A percentile compares a stretch with the other conserved stretches of the same genome.
phyloP scores from a whole-genome alignment of 2,329 filamentous ascomycete species.

The Orbilia blumenaviensis region DNA sequence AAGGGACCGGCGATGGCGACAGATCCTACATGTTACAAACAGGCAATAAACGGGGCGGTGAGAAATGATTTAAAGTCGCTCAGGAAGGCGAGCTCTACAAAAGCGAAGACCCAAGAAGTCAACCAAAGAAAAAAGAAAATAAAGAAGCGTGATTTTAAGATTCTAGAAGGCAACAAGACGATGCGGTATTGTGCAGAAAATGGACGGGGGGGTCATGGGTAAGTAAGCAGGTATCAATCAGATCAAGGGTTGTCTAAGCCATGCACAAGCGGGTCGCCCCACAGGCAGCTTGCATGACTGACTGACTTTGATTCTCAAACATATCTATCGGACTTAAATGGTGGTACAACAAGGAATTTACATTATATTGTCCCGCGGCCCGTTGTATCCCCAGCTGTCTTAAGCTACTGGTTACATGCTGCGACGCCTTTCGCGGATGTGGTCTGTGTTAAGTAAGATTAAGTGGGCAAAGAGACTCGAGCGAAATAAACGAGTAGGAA shows the following conservation, averaged over 20 bases:
- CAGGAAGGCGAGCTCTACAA: neutral
- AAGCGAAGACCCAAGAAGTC: too few relatives aligned
- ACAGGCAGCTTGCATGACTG: conserved; percentile 25
- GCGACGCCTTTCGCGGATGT: too few relatives aligned
- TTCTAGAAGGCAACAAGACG: neutral
- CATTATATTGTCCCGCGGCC: neutral
- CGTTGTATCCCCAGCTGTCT: neutral
- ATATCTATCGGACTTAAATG: neutral
- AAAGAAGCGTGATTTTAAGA: neutral
- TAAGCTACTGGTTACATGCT: too few relatives aligned
- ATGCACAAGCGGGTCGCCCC: conserved; percentile 38
- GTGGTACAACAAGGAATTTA: neutral
- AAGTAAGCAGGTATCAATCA: neutral
- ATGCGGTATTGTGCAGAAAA: neutral
- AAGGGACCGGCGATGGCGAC: neutral
- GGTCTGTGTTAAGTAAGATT: too few relatives aligned
- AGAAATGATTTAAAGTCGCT: neutral
- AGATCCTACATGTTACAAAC: conserved; percentile 3
- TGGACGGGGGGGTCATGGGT: neutral
- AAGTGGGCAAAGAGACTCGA: neutral
- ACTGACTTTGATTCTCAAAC: neutral
- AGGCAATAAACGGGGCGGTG: conserved; percentile 3
- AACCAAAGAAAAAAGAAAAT: too few relatives aligned
- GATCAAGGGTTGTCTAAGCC: conserved; percentile 29
- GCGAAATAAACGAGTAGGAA: too few relatives aligned